Conservation (phyloP, 768 basidiomycete genomes). For the Hericium rajendrae region DNA sequence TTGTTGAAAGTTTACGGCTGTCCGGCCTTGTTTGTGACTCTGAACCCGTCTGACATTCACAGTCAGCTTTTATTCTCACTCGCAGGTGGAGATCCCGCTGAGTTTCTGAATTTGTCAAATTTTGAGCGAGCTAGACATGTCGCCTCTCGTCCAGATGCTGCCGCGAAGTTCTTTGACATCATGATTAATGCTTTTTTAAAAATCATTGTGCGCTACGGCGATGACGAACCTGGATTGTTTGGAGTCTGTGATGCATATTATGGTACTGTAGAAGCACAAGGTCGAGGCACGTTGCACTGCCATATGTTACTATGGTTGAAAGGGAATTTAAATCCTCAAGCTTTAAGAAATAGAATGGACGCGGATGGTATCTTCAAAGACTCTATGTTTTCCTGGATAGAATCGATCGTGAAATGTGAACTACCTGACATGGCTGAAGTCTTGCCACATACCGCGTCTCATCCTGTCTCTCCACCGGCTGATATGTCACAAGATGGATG, state of each 20-base stretch:
- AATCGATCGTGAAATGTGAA: slow-evolving; percentile 18
- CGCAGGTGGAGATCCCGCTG: slow-evolving; percentile 26
- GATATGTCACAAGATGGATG: too few species aligned
- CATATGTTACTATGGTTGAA: slow-evolving; percentile 32
- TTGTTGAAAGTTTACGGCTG: neutral
- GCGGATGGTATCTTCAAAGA: slow-evolving; percentile 14
- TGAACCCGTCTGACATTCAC: slow-evolving; percentile 34
- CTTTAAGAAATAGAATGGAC: neutral
- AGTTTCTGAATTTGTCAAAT: slow-evolving; percentile 21
- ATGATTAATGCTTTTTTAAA: slow-evolving; percentile 30
- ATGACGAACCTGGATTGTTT: slow-evolving; percentile 21
- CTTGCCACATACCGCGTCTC: neutral
- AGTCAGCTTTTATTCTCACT: slow-evolving; percentile 33
- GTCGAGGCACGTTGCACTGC: slow-evolving; percentile 28
- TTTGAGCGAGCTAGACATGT: slow-evolving; percentile 25
- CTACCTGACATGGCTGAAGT: slow-evolving; percentile 12
- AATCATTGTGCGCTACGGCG: slow-evolving; percentile 7
- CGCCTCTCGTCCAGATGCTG: slow-evolving; percentile 30
- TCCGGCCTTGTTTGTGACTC: neutral
- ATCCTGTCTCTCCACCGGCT: too few species aligned
- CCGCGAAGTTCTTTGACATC: slow-evolving; percentile 32
- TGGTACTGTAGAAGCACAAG: slow-evolving; percentile 32
- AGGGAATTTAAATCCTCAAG: slow-evolving; percentile 9
- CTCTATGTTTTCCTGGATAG: slow-evolving; percentile 15
- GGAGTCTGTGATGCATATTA: slow-evolving; percentile 27